Evolutionary conservation across 176 grass and related monocot genomes (phyloP).

Genomic region (Triticum dicoccoides): DNA sequence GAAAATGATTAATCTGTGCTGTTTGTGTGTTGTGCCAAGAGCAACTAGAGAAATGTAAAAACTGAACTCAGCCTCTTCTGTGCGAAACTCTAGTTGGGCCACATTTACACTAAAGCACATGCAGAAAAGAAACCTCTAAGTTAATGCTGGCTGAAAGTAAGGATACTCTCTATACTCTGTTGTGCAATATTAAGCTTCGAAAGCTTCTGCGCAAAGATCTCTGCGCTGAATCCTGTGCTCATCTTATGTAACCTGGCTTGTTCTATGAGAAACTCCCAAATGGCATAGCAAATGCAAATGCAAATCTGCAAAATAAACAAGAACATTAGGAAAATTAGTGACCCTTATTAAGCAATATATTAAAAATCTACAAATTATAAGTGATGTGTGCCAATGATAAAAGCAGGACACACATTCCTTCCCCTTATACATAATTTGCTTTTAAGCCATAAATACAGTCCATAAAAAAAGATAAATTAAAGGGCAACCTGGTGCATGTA

Average conservation of each 20-base stretch:
- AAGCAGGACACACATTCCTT: background rate
- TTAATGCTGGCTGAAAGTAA: conserved; percentile 26
- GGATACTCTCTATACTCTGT: conserved; percentile 99
- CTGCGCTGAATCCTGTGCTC: conserved; percentile 69
- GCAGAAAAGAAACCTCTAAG: background rate
- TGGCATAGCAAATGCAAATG: background rate
- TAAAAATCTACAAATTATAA: background rate
- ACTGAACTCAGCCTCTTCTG: background rate
- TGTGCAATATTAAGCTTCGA: conserved; percentile 82
- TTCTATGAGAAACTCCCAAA: background rate
- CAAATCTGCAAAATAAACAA: conserved; percentile 37
- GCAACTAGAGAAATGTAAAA: conserved; percentile 14
- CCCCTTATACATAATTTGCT: background rate
- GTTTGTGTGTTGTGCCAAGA: background rate
- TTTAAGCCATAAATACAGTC: background rate
- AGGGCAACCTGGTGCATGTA: no score
- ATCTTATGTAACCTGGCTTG: conserved; percentile 35
- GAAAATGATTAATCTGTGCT: conserved; percentile 7
- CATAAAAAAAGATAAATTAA: background rate
- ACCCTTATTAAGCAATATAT: background rate
- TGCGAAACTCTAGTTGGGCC: background rate
- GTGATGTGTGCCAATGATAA: background rate
- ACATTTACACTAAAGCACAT: conserved; percentile 10
- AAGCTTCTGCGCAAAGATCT: conserved; percentile 89
- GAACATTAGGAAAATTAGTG: background rate